phyloP scores from a whole-genome alignment of 257 asterid genomes.

The Ballota nigra region DNA sequence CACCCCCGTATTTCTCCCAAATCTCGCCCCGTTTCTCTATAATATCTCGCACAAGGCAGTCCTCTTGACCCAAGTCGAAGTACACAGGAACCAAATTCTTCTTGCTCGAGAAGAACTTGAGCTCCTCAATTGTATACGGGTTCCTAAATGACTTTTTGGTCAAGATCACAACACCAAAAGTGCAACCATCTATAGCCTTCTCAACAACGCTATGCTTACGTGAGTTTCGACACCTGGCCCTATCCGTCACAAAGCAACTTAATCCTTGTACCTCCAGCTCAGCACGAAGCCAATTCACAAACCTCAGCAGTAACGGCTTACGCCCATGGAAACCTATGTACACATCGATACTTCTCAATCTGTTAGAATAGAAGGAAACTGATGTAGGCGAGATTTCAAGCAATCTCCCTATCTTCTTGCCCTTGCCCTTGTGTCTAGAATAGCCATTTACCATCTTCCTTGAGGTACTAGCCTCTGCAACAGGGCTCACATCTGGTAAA shows the following conservation, averaged over 20 bases:
- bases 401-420: constrained; percentile 40
- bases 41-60: constrained; percentile 81
- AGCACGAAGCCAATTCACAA: constrained; percentile 83
- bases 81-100: constrained; percentile 86
- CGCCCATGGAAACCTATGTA: constrained; percentile 82
- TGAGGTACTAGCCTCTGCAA: constrained; percentile 29
- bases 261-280: constrained; percentile 83
- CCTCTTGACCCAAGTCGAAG: constrained; percentile 80
- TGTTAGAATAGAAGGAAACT: constrained; percentile 41
- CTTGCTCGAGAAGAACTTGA: constrained; percentile 79
- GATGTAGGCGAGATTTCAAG: constrained; percentile 52
- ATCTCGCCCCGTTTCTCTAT: constrained; percentile 84
- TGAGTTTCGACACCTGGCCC: constrained; percentile 61
- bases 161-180: constrained; percentile 77
- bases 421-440: constrained; percentile 40
- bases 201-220: constrained; percentile 65
- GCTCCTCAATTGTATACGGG: constrained; percentile 80
- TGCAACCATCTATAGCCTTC: constrained; percentile 68
- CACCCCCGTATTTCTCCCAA: constrained; percentile 97
- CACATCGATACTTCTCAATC: constrained; percentile 74
- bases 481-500: constrained; percentile 33
- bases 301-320: constrained; percentile 57
- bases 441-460: constrained; percentile 37
- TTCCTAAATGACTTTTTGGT: constrained; percentile 78
- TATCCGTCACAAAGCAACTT: constrained; percentile 79